These are phyloP conservation scores for Quercus bicolor DNA, from an alignment of 306 rosid species.

Conservation along the genomic window DNA sequence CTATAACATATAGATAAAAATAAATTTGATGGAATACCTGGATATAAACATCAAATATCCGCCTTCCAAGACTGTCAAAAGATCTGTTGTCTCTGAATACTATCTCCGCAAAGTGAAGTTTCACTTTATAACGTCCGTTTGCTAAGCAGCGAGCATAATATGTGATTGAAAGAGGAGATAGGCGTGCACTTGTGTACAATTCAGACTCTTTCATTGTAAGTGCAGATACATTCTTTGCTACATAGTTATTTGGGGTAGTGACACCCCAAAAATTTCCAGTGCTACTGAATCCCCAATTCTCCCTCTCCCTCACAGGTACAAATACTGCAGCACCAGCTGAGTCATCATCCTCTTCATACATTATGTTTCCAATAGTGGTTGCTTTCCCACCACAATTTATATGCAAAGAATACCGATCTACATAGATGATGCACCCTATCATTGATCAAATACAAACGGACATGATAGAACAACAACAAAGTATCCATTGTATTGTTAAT, in stretches of 20 bases:
- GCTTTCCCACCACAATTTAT: background rate
- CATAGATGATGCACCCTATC: no score
- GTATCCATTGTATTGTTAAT: no score
- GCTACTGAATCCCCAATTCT: slow-evolving; percentile 57
- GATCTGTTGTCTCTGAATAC: slow-evolving; percentile 43
- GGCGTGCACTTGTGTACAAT: slow-evolving; percentile 45
- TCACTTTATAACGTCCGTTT: slow-evolving; percentile 55
- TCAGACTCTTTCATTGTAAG: slow-evolving; percentile 25
- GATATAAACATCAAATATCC: slow-evolving; percentile 55
- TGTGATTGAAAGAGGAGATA: slow-evolving; percentile 47
- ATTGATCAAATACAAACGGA: no score
- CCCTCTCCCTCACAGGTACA: background rate
- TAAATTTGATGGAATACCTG: slow-evolving; percentile 38
- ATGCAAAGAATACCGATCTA: no score
- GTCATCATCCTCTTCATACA: slow-evolving; percentile 44
- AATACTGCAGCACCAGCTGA: slow-evolving; percentile 43
- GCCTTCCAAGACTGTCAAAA: slow-evolving; percentile 52
- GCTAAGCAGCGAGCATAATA: slow-evolving; percentile 61
- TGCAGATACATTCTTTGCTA: slow-evolving; percentile 15
- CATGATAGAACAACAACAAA: no score
- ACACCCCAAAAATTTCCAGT: slow-evolving; percentile 55
- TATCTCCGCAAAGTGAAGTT: slow-evolving; percentile 57
- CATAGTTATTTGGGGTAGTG: slow-evolving; percentile 23
- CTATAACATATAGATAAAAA: background rate
- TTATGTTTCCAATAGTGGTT: slow-evolving; percentile 32